Percentiles rank a stretch among this genome's conserved stretches.
These are phyloP conservation scores for Candida glucosophila DNA, from an alignment of 1,139 yeast species.

Conservation along the genomic window DNA sequence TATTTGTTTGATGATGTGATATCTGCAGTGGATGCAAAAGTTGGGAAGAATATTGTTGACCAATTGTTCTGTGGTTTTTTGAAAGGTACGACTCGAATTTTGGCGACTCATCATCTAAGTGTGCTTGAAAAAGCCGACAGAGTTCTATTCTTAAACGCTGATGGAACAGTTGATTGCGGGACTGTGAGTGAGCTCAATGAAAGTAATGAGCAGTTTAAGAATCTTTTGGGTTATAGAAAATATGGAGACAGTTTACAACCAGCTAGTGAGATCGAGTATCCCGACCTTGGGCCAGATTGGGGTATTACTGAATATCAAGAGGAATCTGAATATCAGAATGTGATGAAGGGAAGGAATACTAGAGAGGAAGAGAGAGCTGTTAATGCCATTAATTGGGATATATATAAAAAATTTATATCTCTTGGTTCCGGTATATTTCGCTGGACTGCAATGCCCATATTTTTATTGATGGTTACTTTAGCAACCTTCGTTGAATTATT, in stretches of 20 bases:
- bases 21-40: constrained; percentile 34
- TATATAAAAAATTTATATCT: constrained; percentile 25
- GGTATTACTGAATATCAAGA: constrained; percentile 7
- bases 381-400: constrained; percentile 31
- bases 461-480: constrained; percentile 31
- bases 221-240: constrained; percentile 19
- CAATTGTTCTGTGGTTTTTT: constrained; percentile 25
- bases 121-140: constrained; percentile 24
- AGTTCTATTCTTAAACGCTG: constrained; percentile 24
- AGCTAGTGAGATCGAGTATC: constrained; percentile 1
- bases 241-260: not conserved
- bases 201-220: constrained; percentile 17
- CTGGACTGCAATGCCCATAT: constrained; percentile 20
- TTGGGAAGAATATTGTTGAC: constrained; percentile 29
- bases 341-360: constrained; percentile 17
- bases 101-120: constrained; percentile 33
- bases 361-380: constrained; percentile 32
- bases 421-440: constrained; percentile 34
- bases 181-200: constrained; percentile 17
- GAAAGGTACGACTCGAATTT: constrained; percentile 20
- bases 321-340: constrained; percentile 6
- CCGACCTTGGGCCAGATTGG: no score
- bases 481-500: constrained; percentile 28
- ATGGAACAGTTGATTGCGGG: constrained; percentile 27
- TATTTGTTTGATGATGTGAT: constrained; percentile 34